phyloP scores from a whole-genome alignment of 2,329 filamentous ascomycete genomes.

The Colletotrichum orbiculare region DNA sequence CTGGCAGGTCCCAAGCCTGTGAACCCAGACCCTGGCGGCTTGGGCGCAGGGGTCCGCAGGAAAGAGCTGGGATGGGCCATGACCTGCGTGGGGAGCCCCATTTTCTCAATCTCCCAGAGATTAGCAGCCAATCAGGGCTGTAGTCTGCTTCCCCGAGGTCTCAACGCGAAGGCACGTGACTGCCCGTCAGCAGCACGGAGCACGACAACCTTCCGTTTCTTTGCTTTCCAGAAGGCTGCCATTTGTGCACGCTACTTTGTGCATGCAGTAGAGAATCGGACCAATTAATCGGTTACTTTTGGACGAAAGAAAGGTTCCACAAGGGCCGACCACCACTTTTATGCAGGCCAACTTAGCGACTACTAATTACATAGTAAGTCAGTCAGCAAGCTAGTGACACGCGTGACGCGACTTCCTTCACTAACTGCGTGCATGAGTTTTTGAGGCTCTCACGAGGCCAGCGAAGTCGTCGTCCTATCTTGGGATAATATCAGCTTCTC shows the following conservation, averaged over 20 bases:
- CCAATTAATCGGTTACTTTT: too few relatives aligned
- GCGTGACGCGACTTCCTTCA: constrained; percentile 28
- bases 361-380: neutral
- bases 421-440: constrained; percentile 23
- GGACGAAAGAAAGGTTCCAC: too few relatives aligned
- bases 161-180: constrained; percentile 45
- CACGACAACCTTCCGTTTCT: constrained; percentile 37
- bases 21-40: neutral
- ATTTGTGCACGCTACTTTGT: neutral
- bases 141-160: constrained; percentile 27
- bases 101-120: constrained; percentile 42
- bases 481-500: neutral
- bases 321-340: too few relatives aligned
- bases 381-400: constrained; percentile 3
- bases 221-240: constrained; percentile 10
- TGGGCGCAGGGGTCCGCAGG: constrained; percentile 31
- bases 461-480: neutral
- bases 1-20: constrained; percentile 10
- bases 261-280: neutral
- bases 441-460: constrained; percentile 30
- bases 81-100: constrained; percentile 36
- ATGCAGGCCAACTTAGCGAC: too few relatives aligned
- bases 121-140: constrained; percentile 41
- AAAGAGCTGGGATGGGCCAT: constrained; percentile 39
- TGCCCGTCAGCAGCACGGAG: constrained; percentile 40